Evolutionary conservation across 1,284 basidiomycete species (phyloP).

Genomic region (Moesziomyces sp.): DNA sequence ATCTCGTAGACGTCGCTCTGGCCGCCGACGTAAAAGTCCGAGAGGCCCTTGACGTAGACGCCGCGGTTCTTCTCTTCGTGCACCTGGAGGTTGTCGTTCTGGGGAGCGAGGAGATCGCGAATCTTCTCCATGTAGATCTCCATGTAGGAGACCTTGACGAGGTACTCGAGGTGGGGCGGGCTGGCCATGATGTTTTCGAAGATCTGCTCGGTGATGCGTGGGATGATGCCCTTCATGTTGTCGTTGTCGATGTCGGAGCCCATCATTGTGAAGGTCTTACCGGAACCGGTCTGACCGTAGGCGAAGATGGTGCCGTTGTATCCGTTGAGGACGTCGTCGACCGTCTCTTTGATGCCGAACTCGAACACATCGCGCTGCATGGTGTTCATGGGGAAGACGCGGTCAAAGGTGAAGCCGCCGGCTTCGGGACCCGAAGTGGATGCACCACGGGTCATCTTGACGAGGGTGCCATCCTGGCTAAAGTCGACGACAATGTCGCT

Average conservation of each 20-base stretch:
- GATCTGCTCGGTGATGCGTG: conserved; percentile 98
- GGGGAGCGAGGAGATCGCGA: conserved; percentile 92
- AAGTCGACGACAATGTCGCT: conserved; percentile 92
- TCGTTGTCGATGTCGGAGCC: conserved; percentile 94
- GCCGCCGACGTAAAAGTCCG: conserved; percentile 93
- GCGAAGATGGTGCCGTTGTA: conserved; percentile 93
- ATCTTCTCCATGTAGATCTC: conserved; percentile 99
- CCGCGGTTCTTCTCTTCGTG: conserved; percentile 98
- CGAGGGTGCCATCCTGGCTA: conserved; percentile 82
- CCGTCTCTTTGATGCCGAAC: conserved; percentile 91
- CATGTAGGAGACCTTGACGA: conserved; percentile 99
- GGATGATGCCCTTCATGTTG: conserved; percentile 86
- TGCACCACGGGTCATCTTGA: conserved; percentile 71
- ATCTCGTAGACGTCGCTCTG: conserved; percentile 91
- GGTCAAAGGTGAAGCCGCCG: conserved; percentile 96
- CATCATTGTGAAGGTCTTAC: conserved; percentile 70
- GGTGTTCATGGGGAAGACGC: conserved; percentile 93
- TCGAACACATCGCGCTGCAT: conserved; percentile 96
- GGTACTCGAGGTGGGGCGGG: conserved; percentile 93
- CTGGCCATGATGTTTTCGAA: conserved; percentile 97
- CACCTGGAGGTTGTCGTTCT: conserved; percentile 97
- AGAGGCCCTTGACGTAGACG: conserved; percentile 97
- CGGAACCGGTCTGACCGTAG: conserved; percentile 92
- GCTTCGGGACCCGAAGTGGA: conserved; percentile 69
- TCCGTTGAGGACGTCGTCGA: conserved; percentile 87